Conservation (phyloP, 768 basidiomycete genomes). For the Psilocybe cyanescens region DNA sequence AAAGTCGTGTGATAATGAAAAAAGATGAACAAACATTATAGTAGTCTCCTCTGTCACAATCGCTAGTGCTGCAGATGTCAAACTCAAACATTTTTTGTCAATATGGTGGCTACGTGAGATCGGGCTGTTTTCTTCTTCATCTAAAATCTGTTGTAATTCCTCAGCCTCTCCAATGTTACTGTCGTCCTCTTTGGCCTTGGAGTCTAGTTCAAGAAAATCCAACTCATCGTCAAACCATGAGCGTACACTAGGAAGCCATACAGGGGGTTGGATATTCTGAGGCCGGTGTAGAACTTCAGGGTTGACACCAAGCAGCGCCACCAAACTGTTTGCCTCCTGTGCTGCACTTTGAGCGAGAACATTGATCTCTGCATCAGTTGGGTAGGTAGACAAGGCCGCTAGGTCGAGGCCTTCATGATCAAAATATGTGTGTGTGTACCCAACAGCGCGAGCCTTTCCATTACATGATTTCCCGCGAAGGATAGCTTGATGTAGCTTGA, state of each 20-base stretch:
- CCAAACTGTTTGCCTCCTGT: not conserved
- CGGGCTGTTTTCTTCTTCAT: not conserved
- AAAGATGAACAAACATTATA: not conserved
- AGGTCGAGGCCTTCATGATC: conserved; percentile 23
- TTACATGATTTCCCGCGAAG: conserved; percentile 12
- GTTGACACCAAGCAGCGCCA: not conserved
- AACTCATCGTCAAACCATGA: not conserved
- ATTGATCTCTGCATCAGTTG: not conserved
- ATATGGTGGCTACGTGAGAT: not conserved
- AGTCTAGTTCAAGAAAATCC: not conserved
- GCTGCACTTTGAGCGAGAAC: not conserved
- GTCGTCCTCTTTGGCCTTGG: not conserved
- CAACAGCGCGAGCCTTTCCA: conserved; percentile 23
- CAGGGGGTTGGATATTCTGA: not conserved
- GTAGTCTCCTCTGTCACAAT: not conserved
- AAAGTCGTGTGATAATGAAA: not conserved
- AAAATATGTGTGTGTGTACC: conserved; percentile 33
- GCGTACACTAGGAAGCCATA: not conserved
- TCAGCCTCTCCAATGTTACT: not conserved
- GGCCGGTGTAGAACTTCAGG: not conserved
- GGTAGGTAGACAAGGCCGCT: not conserved
- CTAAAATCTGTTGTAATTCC: conserved; percentile 11
- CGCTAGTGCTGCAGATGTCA: not conserved
- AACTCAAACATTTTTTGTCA: not conserved
- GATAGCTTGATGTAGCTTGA: conserved; percentile 27